Percentiles rank a stretch among this genome's conserved stretches.
Evolutionary conservation across 257 asterid species (phyloP).

Genomic region (Solanum tacnaense): DNA sequence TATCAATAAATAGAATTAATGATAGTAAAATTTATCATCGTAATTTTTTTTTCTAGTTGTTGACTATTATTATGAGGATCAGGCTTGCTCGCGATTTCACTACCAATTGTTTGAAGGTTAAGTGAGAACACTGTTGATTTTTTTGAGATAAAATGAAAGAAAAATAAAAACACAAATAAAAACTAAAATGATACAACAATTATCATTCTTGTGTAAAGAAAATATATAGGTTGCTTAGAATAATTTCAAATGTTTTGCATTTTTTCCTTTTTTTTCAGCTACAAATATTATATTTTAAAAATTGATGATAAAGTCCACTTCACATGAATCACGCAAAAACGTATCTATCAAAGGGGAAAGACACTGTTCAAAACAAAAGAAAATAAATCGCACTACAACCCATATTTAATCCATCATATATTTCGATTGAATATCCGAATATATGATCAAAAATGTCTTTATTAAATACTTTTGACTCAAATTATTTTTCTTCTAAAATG

Average conservation of each 20-base stretch:
- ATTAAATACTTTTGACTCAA: too few species aligned
- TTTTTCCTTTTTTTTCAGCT: too few species aligned
- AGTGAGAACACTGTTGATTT: not conserved
- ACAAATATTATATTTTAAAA: not conserved
- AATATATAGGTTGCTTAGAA: not conserved
- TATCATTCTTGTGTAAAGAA: too few species aligned
- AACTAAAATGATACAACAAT: too few species aligned
- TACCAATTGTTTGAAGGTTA: not conserved
- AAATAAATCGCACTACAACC: not conserved
- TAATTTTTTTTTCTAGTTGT: not conserved
- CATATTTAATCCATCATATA: too few species aligned
- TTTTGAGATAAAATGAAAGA: not conserved
- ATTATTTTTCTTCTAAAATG: too few species aligned
- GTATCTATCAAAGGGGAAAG: slow-evolving; percentile 1
- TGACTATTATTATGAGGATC: not conserved
- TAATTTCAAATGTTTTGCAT: not conserved
- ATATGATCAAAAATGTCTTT: too few species aligned
- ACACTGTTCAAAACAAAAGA: not conserved
- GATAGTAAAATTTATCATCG: too few species aligned
- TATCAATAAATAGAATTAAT: too few species aligned
- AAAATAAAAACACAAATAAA: too few species aligned
- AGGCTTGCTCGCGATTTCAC: not conserved
- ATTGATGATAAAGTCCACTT: not conserved
- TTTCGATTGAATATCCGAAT: too few species aligned
- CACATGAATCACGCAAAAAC: slow-evolving; percentile 17